Conservation (phyloP, 164 flowering plant genomes). For the Nelumbo lutea region DNA sequence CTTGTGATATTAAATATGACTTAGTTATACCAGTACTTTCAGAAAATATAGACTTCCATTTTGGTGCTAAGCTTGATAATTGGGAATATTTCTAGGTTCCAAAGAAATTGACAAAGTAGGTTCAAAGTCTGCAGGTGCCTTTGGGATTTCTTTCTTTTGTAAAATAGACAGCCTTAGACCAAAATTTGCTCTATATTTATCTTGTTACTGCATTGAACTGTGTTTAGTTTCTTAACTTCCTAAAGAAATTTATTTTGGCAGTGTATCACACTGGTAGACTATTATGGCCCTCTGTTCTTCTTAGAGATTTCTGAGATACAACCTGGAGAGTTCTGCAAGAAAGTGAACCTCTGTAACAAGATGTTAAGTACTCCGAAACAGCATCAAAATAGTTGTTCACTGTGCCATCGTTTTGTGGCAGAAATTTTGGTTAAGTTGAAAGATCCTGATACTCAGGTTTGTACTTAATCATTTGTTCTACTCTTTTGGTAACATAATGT, state of each 20-base stretch:
- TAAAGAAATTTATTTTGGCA: conserved; percentile 22
- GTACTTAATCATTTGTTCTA: conserved; percentile 1
- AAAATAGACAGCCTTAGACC: background rate
- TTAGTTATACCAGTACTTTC: background rate
- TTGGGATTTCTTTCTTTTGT: too few species aligned
- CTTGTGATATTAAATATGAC: background rate
- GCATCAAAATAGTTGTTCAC: conserved; percentile 42
- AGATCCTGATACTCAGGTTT: conserved; percentile 95
- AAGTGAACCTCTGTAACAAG: conserved; percentile 56
- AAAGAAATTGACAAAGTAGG: background rate
- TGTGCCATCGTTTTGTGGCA: conserved; percentile 60
- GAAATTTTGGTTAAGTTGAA: conserved; percentile 58
- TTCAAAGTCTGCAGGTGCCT: background rate
- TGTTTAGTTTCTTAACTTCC: background rate
- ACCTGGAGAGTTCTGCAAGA: conserved; percentile 62
- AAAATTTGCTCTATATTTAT: background rate
- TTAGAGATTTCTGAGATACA: conserved; percentile 42
- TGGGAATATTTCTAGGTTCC: background rate
- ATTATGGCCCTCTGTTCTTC: conserved; percentile 80
- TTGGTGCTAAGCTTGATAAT: background rate
- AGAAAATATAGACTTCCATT: background rate
- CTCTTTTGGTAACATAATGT: too few species aligned
- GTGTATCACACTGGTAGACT: conserved; percentile 80
- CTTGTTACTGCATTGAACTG: background rate
- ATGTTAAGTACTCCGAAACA: conserved; percentile 15